Evolutionary conservation across 345 rosid species (phyloP), one percentile per base, ranked within the genome.

Genomic region (Raphanus sativus): DNA sequence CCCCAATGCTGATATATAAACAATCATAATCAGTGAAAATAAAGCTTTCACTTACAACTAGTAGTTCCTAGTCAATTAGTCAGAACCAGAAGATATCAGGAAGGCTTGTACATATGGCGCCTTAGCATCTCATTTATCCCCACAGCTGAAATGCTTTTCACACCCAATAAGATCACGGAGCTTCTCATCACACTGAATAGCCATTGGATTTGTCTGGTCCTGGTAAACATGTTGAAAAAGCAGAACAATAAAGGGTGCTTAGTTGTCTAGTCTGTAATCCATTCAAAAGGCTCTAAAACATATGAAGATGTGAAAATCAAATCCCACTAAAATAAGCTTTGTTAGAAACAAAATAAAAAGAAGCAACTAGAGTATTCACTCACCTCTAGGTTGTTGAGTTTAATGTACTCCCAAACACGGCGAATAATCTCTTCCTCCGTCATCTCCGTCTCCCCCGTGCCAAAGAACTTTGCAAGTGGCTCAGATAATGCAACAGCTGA

Each of bases 61-160:
- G 81, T 52, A 73, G 81, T 78, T 73, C 77, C 82, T 69, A 74
- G 67, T 74, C 68, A 79, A 74, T 69, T 17, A 83, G 86, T 83
- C 79, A 79, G 71, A 62, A 73, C 73, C 69, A 79, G 70, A 63
- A 40, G 71, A 72, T 59, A 85, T 89, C 86, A 91, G 12, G 90
- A 86, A 70, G 32, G 83, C 84, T 84, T 86, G 81, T 86, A 83
- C 77, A 91, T 86, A 82, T 90, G 94, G 77, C 87, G 90, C 55
- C 89, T 88, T 8, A 86, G 86, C 80, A 91, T 79, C 85, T 89
- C 91, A n/a, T 78, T 86, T 79, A 93, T 87, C 75, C 94, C 94
- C 85, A 88, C 84, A 17, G 91, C 93, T 80, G 97, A 93, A 26
- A 93, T 89, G 89, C 93, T 88, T 79, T n/a, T 93, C 94, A 75